phyloP scores from a whole-genome alignment of 371 early-diverging fungal genomes.

The Amoeboaphelidium protococcarum region DNA sequence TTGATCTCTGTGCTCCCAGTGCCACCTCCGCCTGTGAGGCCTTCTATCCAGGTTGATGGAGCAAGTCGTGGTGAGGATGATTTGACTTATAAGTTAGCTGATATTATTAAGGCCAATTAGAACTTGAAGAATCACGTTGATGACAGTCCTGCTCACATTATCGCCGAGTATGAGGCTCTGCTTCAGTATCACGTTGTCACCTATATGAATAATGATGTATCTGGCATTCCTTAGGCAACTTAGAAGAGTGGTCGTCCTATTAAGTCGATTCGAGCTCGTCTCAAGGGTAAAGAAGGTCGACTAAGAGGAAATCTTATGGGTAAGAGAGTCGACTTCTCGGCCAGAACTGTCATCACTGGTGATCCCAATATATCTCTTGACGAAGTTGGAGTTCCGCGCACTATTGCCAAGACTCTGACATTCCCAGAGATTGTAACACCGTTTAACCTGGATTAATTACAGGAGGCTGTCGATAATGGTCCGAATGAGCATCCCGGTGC shows the following conservation, averaged over 20 bases:
- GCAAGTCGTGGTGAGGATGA: constrained; percentile 84
- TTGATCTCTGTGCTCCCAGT: constrained; percentile 81
- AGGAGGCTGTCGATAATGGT: constrained; percentile 78
- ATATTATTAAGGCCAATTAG: constrained; percentile 91
- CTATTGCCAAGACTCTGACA: constrained; percentile 93
- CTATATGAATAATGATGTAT: constrained; percentile 95
- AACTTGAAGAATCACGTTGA: constrained; percentile 69
- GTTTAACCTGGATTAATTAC: constrained; percentile 83
- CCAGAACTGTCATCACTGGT: constrained; percentile 98
- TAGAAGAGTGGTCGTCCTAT: constrained; percentile 92
- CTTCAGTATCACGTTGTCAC: constrained; percentile 97
- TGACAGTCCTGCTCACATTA: constrained; percentile 84
- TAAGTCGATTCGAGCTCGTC: constrained; percentile 87
- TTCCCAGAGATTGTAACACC: constrained; percentile 95
- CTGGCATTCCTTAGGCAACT: constrained; percentile 85
- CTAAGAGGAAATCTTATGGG: constrained; percentile 99
- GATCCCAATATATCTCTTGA: constrained; percentile 94
- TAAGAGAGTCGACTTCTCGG: constrained; percentile 98
- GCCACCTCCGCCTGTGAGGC: constrained; percentile 95
- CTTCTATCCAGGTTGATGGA: constrained; percentile 93
- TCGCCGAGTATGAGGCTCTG: constrained; percentile 79
- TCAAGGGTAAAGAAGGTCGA: constrained; percentile 99
- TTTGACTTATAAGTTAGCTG: constrained; percentile 82
- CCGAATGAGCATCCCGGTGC: constrained; percentile 97
- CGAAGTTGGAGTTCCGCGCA: constrained; percentile 96